phyloP scores from a whole-genome alignment of 441 rosid species.

The Aleurites moluccanus region DNA sequence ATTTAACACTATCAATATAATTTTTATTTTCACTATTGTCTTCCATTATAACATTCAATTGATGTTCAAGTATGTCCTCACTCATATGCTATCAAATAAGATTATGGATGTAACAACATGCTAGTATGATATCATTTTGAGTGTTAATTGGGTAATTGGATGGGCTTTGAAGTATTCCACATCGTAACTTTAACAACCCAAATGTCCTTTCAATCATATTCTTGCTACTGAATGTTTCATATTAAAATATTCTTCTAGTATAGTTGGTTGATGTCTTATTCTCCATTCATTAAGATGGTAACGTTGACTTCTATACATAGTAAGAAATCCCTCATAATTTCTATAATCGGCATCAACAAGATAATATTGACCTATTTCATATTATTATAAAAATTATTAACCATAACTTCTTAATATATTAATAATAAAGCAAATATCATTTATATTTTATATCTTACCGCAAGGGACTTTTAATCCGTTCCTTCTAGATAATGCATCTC shows the following conservation, averaged over 20 bases:
- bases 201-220: not conserved
- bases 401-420: not conserved
- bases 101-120: not conserved
- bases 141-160: not conserved
- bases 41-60: not conserved
- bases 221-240: not conserved
- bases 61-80: not conserved
- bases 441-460: too few relatives aligned
- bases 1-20: too few relatives aligned
- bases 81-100: not conserved
- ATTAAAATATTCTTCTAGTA: not conserved
- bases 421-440: not conserved
- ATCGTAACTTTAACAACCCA: not conserved
- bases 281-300: conserved; percentile 4
- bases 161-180: not conserved
- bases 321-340: conserved; percentile 8
- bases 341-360: conserved; percentile 1
- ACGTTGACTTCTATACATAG: not conserved
- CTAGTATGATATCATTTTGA: not conserved
- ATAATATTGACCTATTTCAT: not conserved
- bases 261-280: not conserved
- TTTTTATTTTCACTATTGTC: not conserved
- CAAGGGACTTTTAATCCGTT: too few relatives aligned
- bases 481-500: too few relatives aligned
- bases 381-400: not conserved